These are phyloP conservation scores for Citrus sinensis DNA, from an alignment of 345 rosid genomes.

Conservation along the genomic window DVS_A1.0 CM039163.1:47933001-47933500, in stretches of 20 bases:
- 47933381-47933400: conserved; percentile 81
- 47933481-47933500: conserved; percentile 5
- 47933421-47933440: conserved; percentile 1
- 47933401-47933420: neutral
- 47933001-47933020: conserved; percentile 85
- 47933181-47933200: conserved; percentile 43
- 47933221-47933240: conserved; percentile 38
- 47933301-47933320: conserved; percentile 41
- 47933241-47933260: conserved; percentile 29
- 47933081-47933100: conserved; percentile 88
- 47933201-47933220: conserved; percentile 52
- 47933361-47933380: conserved; percentile 93
- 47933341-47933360: conserved; percentile 95
- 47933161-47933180: conserved; percentile 57
- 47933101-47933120: conserved; percentile 89
- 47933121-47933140: conserved; percentile 85
- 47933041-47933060: conserved; percentile 74
- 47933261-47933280: conserved; percentile 32
- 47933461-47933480: conserved; percentile 7
- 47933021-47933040: conserved; percentile 96
- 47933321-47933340: conserved; percentile 72
- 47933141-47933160: conserved; percentile 67
- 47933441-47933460: conserved; percentile 14
- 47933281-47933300: conserved; percentile 30
- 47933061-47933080: conserved; percentile 78